Evolutionary conservation across 2,329 filamentous ascomycete species (phyloP), one percentile per base, ranked within the genome.

Genomic region (Exophiala oligosperma): DNA sequence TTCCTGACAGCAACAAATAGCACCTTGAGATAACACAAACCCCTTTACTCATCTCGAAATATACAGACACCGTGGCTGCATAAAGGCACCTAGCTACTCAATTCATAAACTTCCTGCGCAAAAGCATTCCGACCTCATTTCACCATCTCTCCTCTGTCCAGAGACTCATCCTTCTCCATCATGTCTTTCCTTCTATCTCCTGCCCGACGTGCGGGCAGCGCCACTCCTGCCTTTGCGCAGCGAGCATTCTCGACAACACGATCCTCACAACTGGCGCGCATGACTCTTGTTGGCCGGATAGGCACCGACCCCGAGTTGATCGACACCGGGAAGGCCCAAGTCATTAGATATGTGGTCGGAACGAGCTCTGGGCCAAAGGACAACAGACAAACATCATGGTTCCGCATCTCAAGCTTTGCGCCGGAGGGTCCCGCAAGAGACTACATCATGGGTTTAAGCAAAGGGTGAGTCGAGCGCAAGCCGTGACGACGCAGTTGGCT

Each of bases 221-320:
- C 57, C 67, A 62, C 73, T 57, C 64, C 76, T 62, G 64, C 72
- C 66, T 67, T 77, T 35, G 68, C 69, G 41, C 58, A 70, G 57
- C 91, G 91, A 76, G 77, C 86, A 70, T 96, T 97, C 84, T 91
- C 86, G 78, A 86, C 86, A 67, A 86, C 88, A 46, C 77, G 85
- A 41, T 74, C 83, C 50, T 68, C 79, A 44, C 77, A 78, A 65
- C 70, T 94, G 66, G 90, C 94, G 67, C 89, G 87, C 75, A 89
- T 99, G 79, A 89, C 86, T 69, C 80, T 99, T 74, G 83, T 97
- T 67, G 94, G 94, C 71, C 89, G 92, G 74, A 85, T 99, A 52
- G 91, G 84, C 61, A 84, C 86, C 68, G 82, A 85, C 53, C 93
- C 94, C 58, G 92, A 97, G 80, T 69, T 92, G 65, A 80, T 83